Conservation (phyloP, 176 grass and related monocot species). For the Pontederia paniculata region DNA sequence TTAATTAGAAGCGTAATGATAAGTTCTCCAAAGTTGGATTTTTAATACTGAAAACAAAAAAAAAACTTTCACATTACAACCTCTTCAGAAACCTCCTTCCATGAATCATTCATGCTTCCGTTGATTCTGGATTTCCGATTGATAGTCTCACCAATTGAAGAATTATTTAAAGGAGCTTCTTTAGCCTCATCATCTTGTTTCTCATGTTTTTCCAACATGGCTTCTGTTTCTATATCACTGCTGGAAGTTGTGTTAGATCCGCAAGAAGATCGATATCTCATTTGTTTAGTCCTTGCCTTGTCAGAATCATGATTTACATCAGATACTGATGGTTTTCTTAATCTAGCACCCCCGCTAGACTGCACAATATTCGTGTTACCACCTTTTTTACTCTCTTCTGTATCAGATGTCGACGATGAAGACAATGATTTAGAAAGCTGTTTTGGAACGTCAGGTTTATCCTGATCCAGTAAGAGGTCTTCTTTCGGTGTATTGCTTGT, state of each 20-base stretch:
- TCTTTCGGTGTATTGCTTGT: constrained; percentile 25
- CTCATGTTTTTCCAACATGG: constrained; percentile 35
- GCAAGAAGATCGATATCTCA: constrained; percentile 78
- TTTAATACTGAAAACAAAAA: constrained; percentile 16
- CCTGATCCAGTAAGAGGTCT: constrained; percentile 27
- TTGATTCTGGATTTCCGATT: constrained; percentile 59
- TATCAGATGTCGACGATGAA: constrained; percentile 12
- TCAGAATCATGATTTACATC: constrained; percentile 33
- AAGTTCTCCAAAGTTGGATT: constrained; percentile 23
- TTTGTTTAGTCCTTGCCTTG: constrained; percentile 44
- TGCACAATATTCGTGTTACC: constrained; percentile 15
- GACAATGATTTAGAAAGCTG: background rate
- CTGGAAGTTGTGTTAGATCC: constrained; percentile 87
- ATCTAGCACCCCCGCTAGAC: constrained; percentile 27
- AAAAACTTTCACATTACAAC: constrained; percentile 38
- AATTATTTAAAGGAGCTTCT: constrained; percentile 51
- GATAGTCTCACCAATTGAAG: constrained; percentile 40
- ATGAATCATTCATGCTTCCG: constrained; percentile 68
- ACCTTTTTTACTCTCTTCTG: constrained; percentile 33
- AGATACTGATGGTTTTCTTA: constrained; percentile 17
- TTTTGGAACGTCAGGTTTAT: constrained; percentile 24
- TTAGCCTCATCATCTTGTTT: constrained; percentile 9
- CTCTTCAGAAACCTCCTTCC: constrained; percentile 90
- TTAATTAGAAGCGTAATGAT: constrained; percentile 51
- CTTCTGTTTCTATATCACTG: constrained; percentile 60